Evolutionary conservation across 129 eudicot genomes (phyloP), one percentile per base, ranked within the genome.

Genomic region (Erigeron canadensis): DNA sequence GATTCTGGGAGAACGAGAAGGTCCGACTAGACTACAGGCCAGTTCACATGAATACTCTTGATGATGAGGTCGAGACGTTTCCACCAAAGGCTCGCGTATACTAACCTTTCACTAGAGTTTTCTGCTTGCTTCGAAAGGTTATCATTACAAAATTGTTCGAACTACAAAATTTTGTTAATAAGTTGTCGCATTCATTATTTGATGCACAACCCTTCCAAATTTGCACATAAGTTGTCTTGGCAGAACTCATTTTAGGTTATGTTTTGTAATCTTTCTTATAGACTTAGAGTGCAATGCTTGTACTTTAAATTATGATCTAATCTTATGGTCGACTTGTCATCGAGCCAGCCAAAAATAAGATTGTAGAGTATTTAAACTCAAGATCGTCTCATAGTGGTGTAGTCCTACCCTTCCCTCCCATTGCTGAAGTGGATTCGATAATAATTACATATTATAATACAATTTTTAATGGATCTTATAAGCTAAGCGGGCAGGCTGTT

Each of bases 1-100:
- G 96, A 87, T 89, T 75, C 74, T 89, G 98, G 98, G 96, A 93
- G 85, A 85, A 89, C 12, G 98, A 85, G 79, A 87, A 89, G 85
- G 98, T 89, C 43, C 78, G 88, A 56, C 81, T 93, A 39, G 96
- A 85, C 71, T 92, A 92, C 85, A 80, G 98, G 73, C 96, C 95
- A 55, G 96, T 92, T 47, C 98, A 92, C 83, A 83, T 92, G 98
- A 87, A 89, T 80, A 92, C 98, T n/a, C 83, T 93, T 65, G 98
- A 93, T 77, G 96, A 93, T 19, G 98, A 93, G 79, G 67, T 93
- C 4, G 95, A 93, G 70, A 63, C 96, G 19, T 87, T 93, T 86
- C 98, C 98, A 38, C 98, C 98, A 23, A 89, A 92, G 77, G 98
- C 98, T 56, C 86, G 98, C 40, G 98, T 92, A 17, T 92, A 92